Base-by-base conservation (phyloP, 2,329 filamentous ascomycete genomes). In the Fusarium miscanthi region DNA sequence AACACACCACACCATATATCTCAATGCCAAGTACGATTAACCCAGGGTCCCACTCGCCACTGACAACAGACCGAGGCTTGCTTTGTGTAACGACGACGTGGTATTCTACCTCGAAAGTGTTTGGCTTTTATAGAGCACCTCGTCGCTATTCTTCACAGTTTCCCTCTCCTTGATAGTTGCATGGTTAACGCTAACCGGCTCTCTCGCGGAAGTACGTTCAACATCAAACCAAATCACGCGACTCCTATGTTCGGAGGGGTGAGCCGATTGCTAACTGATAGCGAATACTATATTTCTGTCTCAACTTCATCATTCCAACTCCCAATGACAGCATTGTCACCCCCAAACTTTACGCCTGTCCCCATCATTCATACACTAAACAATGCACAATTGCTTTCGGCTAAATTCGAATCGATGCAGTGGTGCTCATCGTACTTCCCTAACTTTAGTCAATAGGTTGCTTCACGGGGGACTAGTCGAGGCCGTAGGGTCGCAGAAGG, bases 21-120 rank as follows among this genome's bases (percentile, higher is more conserved):
- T 21, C 12, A 51, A 57, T 68, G 57, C 57, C 63, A 68, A 68
- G 63, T 51, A 19, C 63, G 49, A 68, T 68, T 42, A 37, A n/a
- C 27, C 38, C 30, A 53, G 49, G 42, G 23, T 37, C n/a, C 21
- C 17, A 21, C 31, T 27, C 42, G 37, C 41, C 46, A 62, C 41
- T 48, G n/a, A 48, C 33, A 35, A 51, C 12, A 57, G 43, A 30
- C 35, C 14, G 17, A 25, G 19, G 21, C 37, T 37, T 23, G 21
- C 51, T 41, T n/a, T 43, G 37, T 38, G 12, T n/a, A 23, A 17
- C 49, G 35, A 46, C 59, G 27, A 41, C 37, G 31, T 25, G 16
- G 31, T 37, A 38, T 38, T 25, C 27, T 33, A 31, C 25, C 37
- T n/a, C 16, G 12, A n/a, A n/a, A 27, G 23, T 30, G 23, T 11